Base-by-base conservation (phyloP, 257 asterid genomes). In the Jacaranda mimosifolia region DNA sequence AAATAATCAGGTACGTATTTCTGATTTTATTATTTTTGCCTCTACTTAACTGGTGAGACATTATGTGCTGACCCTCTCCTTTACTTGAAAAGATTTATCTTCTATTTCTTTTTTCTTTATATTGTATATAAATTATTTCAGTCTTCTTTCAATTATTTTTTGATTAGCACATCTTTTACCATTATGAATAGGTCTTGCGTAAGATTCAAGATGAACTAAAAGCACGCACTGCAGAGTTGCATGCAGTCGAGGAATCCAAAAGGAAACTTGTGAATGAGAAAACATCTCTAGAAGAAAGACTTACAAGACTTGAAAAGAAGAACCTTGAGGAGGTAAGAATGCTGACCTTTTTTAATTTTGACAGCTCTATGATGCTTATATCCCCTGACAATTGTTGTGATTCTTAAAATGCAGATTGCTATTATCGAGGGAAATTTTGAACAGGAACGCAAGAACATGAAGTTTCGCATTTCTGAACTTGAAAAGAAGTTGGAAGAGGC, bases 181-280 rank as follows among this genome's bases (percentile, higher is more conserved):
- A 45, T 57, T 64, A 63, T 75, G 51, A 55, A 66, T 74, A 96
- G 99, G 92, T 90, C 70, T 79, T 96, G 85, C 83, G 71, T 64
- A 93, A 88, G 86, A 86, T 86, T 79, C 98, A 89, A 86, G 97
- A 92, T 65, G 97, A 96, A 68, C 79, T 96, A 65, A 96, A 89
- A 85, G 84, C 90, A 52, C 87, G 90, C 53, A 84, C 70, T 69
- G 73, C 88, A n/a, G 95, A 92, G 86, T 84, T 92, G 90, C 98
- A 80, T 71, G 77, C 81, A 13, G 85, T 86, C 40, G 96, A 92
- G 85, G 99, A 92, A 81, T 81, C 89, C 59, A 93, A 88, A 79
- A 87, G 92, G 86, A 90, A 84, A 82, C 90, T 92, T 59, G 67
- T 84, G 39, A 85, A 79, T 77, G 98, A 96, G 82, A 96, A 89